These are phyloP conservation scores for Cubamyces lactineus DNA, from an alignment of 768 basidiomycete genomes.

Conservation along the genomic window DNA sequence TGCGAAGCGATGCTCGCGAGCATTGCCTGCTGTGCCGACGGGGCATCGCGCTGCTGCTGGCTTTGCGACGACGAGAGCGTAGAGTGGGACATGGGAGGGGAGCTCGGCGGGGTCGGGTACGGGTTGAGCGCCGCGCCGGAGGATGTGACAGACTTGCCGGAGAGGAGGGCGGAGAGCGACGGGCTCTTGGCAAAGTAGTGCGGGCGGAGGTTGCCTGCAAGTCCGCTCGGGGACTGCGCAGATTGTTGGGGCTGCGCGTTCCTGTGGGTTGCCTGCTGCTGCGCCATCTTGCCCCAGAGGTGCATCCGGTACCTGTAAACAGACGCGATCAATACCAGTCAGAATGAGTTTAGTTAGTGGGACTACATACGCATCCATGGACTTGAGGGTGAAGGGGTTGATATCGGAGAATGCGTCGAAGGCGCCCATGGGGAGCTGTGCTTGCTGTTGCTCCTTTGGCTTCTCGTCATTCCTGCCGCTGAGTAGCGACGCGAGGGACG, in stretches of 20 bases:
- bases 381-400: constrained; percentile 88
- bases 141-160: constrained; percentile 47
- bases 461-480: constrained; percentile 38
- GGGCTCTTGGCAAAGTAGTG: constrained; percentile 41
- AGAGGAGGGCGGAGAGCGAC: constrained; percentile 41
- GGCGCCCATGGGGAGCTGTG: constrained; percentile 38
- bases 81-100: constrained; percentile 38
- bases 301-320: constrained; percentile 76
- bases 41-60: constrained; percentile 39
- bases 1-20: constrained; percentile 78
- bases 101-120: constrained; percentile 50
- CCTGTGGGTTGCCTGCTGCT: constrained; percentile 57
- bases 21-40: constrained; percentile 48
- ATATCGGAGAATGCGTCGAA: constrained; percentile 81
- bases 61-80: constrained; percentile 25
- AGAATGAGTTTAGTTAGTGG: not conserved
- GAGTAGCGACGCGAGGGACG: constrained; percentile 38
- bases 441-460: constrained; percentile 29
- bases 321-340: not conserved
- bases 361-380: constrained; percentile 69
- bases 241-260: constrained; percentile 27
- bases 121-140: constrained; percentile 21
- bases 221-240: constrained; percentile 29
- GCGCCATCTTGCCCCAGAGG: constrained; percentile 88
- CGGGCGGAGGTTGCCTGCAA: constrained; percentile 40